Evolutionary conservation across 805 yeast species (phyloP).

Genomic region (Wickerhamiella cacticola): DNA sequence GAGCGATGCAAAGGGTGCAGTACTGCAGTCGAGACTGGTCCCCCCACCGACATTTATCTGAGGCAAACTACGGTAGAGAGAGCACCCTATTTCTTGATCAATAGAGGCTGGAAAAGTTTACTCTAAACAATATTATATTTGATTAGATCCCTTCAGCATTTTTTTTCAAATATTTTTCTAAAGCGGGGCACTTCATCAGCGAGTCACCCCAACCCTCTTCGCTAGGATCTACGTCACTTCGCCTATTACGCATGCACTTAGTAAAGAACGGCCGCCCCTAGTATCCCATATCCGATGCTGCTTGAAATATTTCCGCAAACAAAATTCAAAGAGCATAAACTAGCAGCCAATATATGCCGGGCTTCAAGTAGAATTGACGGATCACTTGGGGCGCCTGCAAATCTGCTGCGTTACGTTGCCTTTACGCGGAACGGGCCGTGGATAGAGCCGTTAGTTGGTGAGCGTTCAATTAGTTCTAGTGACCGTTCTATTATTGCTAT

Average conservation of each 20-base stretch:
- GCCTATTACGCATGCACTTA: slow-evolving; percentile 4
- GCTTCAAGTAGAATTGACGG: not conserved
- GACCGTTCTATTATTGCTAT: slow-evolving; percentile 6
- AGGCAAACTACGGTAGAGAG: no score
- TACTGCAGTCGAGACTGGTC: slow-evolving; percentile 1
- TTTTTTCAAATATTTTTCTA: no score
- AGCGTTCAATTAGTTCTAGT: not conserved
- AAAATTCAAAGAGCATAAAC: not conserved
- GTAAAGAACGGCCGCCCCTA: not conserved
- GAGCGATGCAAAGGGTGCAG: slow-evolving; percentile 3
- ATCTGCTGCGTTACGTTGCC: slow-evolving; percentile 4
- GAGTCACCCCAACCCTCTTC: not conserved
- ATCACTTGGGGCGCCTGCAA: not conserved
- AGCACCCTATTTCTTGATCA: not conserved
- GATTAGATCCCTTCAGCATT: no score
- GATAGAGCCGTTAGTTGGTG: slow-evolving; percentile 9
- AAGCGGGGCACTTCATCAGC: not conserved
- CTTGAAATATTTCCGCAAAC: slow-evolving; percentile 5
- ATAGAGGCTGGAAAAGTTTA: no score
- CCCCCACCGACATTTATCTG: slow-evolving; percentile 1
- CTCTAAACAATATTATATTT: no score
- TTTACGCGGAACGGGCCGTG: slow-evolving; percentile 12
- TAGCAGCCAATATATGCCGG: not conserved
- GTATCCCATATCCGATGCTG: slow-evolving; percentile 1
- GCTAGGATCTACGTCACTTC: slow-evolving; percentile 1